Base-by-base conservation (phyloP, 371 early-diverging fungal genomes). In the Quaeritorhiza haematococci region DNA sequence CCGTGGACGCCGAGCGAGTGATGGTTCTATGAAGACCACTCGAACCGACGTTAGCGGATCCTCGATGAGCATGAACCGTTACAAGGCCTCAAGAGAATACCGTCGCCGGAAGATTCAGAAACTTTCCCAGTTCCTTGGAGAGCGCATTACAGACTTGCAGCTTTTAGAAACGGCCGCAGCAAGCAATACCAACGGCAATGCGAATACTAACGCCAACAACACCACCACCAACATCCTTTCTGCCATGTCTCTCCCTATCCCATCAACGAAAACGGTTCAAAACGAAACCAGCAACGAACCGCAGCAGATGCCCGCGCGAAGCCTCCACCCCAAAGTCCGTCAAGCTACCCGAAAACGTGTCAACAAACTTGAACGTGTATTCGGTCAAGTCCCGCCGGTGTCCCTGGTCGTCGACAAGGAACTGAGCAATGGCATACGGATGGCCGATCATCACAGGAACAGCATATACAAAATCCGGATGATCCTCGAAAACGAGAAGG, bases 121-220 rank as follows among this genome's bases (percentile, higher is more conserved):
- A 54, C 55, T 76, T 3, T 65, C 69, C 6, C 41, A 55, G 29
- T 10, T 76, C 26, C 51, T 76, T 51, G 76, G 76, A 4, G 60
- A 65, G 45, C 46, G 58, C 24, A 53, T 33, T 21, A 29, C 38
- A 28, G 43, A 1, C 52, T n/a, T n/a, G n/a, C n/a, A n/a, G n/a
- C n/a, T n/a, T n/a, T n/a, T n/a, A n/a, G n/a, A 64, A 24, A 58
- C 67, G 23, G 67, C 68, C 53, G 50, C 41, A n/a, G 47, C 35
- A 50, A 58, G 4, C 23, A 21, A 49, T 32, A 41, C 47, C 44
- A 19, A 28, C 27, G 57, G n/a, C n/a, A n/a, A n/a, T n/a, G n/a
- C n/a, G n/a, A n/a, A n/a, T n/a, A n/a, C n/a, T n/a, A 19, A 58
- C 34, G 55, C 47, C 27, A 15, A 32, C 43, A 50, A 45, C 30